Evolutionary conservation across 768 basidiomycete species (phyloP), one percentile per base, ranked within the genome.

Genomic region (Termitomyces sp.): DNA sequence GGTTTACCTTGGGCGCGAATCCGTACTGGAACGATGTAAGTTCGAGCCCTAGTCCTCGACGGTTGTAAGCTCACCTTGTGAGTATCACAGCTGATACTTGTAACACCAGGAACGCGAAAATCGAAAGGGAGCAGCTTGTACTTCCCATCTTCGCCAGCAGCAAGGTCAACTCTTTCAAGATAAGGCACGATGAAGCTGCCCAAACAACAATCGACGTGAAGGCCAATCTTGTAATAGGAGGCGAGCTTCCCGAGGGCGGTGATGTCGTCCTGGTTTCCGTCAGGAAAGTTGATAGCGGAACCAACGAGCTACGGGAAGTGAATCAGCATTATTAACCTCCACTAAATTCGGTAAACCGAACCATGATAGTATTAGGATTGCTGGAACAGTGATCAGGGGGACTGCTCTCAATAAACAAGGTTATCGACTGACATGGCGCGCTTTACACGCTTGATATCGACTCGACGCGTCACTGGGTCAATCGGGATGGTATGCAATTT

Each of bases 141-240:
- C 53, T 73, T 74, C 11, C 83, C 83, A 40, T 66, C 62, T 57
- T 79, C 74, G 1, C 84, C 84, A 6, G 72, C 72, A 0, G 88
- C 74, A 52, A 90, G 81, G 3, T 90, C 90, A 14, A 88, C 81
- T 58, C 81, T 73, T 63, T 93, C 89, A 46, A 99, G 77, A 78
- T 91, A 99, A 0, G 96, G 94, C 57, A 98, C 80, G 60, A 98
- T 88, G 71, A 98, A 97, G 47, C 88, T 89, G 2, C 94, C 95
- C 10, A 98, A 76, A 68, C 95, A 98, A 67, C 93, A 95, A 63
- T 97, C 95, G 56, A 98, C 94, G 66, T 97, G 96, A 24, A 98
- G 70, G 7, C 94, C 93, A 53, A 95, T 76, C 17, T 88, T 86
- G 66, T 94, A 70, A 60, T 73, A 76, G 54, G 79, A 70, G 0